Percentiles rank a stretch among this genome's conserved stretches.
Conservation (phyloP, 75 land plant genomes). For the Ceratopteris richardii region DNA sequence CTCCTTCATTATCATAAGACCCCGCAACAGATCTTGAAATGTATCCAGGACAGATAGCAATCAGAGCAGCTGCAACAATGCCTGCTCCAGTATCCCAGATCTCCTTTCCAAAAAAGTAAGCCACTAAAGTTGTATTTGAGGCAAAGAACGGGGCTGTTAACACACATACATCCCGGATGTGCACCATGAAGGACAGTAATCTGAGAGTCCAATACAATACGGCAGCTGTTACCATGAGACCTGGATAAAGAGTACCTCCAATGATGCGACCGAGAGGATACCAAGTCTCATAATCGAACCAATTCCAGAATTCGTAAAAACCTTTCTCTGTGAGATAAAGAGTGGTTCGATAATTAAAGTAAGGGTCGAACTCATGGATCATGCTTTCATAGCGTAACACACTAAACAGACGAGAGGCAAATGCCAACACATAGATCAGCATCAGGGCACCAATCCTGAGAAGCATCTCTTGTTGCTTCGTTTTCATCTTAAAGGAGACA, state of each 20-base stretch:
- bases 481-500: slow-evolving; percentile 49
- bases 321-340: slow-evolving; percentile 76
- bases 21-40: slow-evolving; percentile 97
- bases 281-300: slow-evolving; percentile 99
- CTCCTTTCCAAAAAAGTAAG: slow-evolving; percentile 96
- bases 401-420: slow-evolving; percentile 79
- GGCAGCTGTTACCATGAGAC: slow-evolving; percentile 98
- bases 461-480: slow-evolving; percentile 93
- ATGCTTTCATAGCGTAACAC: slow-evolving; percentile 95
- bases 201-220: slow-evolving; percentile 59
- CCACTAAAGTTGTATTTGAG: slow-evolving; percentile 88
- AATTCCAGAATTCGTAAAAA: slow-evolving; percentile 98
- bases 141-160: slow-evolving; percentile 97
- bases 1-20: slow-evolving; percentile 94
- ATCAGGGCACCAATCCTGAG: slow-evolving; percentile 58
- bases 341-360: slow-evolving; percentile 97
- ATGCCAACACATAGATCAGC: slow-evolving; percentile 82
- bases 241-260: slow-evolving; percentile 96
- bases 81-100: slow-evolving; percentile 94
- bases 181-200: slow-evolving; percentile 69
- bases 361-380: slow-evolving; percentile 99
- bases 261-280: slow-evolving; percentile 95
- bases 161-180: slow-evolving; percentile 95
- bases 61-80: slow-evolving; percentile 83
- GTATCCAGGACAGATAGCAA: slow-evolving; percentile 96